These are phyloP conservation scores for Lathyrus oleraceus DNA, from an alignment of 306 rosid species.

Conservation along the genomic window DNA sequence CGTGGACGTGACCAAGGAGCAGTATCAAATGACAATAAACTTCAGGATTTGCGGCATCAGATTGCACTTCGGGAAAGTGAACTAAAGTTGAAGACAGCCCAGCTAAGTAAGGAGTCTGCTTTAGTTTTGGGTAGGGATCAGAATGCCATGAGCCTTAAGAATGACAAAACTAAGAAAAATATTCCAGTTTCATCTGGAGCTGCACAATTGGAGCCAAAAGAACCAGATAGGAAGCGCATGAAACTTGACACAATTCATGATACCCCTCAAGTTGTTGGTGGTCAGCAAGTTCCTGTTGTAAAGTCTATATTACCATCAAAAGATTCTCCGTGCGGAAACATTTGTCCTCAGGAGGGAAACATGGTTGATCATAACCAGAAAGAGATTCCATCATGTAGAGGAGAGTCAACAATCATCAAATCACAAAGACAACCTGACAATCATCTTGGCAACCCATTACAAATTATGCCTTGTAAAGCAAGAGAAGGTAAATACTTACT, in stretches of 20 bases:
- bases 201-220: slow-evolving; percentile 53
- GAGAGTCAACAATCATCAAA: slow-evolving; percentile 43
- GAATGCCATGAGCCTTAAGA: slow-evolving; percentile 43
- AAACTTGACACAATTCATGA: slow-evolving; percentile 54
- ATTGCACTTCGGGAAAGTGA: slow-evolving; percentile 89
- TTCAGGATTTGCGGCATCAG: slow-evolving; percentile 91
- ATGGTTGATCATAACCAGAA: slow-evolving; percentile 46
- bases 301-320: slow-evolving; percentile 49
- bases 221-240: slow-evolving; percentile 68
- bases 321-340: slow-evolving; percentile 44
- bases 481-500: slow-evolving; percentile 53
- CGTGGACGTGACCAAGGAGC: slow-evolving; percentile 53
- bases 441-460: slow-evolving; percentile 45
- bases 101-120: slow-evolving; percentile 63
- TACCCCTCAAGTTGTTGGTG: slow-evolving; percentile 38
- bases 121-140: slow-evolving; percentile 52
- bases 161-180: slow-evolving; percentile 47
- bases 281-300: slow-evolving; percentile 38
- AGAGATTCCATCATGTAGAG: slow-evolving; percentile 45
- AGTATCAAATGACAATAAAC: slow-evolving; percentile 54
- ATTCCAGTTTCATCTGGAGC: slow-evolving; percentile 36
- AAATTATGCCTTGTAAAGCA: slow-evolving; percentile 48
- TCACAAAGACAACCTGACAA: slow-evolving; percentile 49
- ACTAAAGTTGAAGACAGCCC: slow-evolving; percentile 74
- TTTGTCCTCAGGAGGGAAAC: slow-evolving; percentile 33